Percentiles rank a stretch among this genome's conserved stretches.
These are phyloP conservation scores for Lobosporangium transversale DNA, from an alignment of 192 early-diverging fungal species.

Conservation along the genomic window DNA sequence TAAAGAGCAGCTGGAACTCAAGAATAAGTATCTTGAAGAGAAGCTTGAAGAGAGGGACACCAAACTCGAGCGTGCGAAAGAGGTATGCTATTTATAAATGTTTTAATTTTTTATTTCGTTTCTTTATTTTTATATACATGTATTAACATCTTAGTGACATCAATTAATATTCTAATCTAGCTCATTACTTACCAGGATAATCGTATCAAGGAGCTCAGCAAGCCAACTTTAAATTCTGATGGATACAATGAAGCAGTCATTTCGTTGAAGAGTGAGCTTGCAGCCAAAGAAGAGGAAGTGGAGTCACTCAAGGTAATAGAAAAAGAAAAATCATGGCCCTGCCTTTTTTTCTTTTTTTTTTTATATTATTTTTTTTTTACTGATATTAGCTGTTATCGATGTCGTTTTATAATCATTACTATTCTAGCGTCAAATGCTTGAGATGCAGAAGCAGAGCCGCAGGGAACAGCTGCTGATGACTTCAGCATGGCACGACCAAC, in stretches of 20 bases:
- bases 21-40: conserved; percentile 46
- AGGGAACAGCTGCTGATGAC: conserved; percentile 86
- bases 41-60: conserved; percentile 37
- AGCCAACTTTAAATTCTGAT: conserved; percentile 29
- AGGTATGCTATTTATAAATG: conserved; percentile 9
- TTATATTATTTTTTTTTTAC: conserved; percentile 38
- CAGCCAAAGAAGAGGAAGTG: conserved; percentile 55
- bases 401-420: too few species aligned
- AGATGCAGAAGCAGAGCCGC: conserved; percentile 74
- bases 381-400: too few species aligned
- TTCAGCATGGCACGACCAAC: conserved; percentile 81
- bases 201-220: conserved; percentile 45
- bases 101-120: background rate
- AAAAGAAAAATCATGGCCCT: too few species aligned
- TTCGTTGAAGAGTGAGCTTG: conserved; percentile 62
- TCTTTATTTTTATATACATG: background rate
- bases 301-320: conserved; percentile 39
- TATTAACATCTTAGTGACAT: too few species aligned
- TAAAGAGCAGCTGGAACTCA: conserved; percentile 45
- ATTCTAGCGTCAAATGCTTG: conserved; percentile 72
- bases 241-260: conserved; percentile 66
- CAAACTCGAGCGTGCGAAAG: conserved; percentile 39
- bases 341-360: background rate
- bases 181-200: conserved; percentile 59
- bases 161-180: conserved; percentile 54